phyloP scores from a whole-genome alignment of 345 rosid genomes.

The Rubroshorea leprosula region DNA sequence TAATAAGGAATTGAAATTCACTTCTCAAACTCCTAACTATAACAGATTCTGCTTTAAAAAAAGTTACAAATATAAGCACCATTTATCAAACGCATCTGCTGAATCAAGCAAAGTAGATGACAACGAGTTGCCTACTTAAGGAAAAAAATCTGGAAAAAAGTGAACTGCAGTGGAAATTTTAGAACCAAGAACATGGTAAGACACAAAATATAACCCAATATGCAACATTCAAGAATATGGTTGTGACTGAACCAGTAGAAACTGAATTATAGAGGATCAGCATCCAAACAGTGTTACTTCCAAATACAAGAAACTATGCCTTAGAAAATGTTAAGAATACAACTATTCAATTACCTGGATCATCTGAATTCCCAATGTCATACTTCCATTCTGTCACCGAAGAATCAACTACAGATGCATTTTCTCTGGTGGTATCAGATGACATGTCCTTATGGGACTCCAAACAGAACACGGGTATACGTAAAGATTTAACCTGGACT shows the following conservation, averaged over 20 bases:
- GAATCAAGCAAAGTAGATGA: not conserved
- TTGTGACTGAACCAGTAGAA: not conserved
- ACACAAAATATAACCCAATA: not conserved
- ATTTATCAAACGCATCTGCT: not conserved
- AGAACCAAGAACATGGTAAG: not conserved
- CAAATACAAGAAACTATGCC: not conserved
- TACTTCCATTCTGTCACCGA: constrained; percentile 75
- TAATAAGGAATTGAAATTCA: not conserved
- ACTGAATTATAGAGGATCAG: not conserved
- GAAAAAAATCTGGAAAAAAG: not conserved
- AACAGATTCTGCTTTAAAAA: no score
- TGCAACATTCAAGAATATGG: not conserved
- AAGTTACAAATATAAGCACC: constrained; percentile 10
- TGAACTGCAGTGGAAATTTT: not conserved
- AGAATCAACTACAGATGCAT: constrained; percentile 86
- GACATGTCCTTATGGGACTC: constrained; percentile 49
- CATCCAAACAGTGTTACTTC: not conserved
- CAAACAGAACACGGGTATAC: constrained; percentile 19
- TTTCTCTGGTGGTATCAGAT: constrained; percentile 72
- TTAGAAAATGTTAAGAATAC: not conserved
- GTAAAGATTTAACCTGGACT: constrained; percentile 8
- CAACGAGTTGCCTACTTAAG: not conserved
- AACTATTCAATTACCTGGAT: constrained; percentile 45
- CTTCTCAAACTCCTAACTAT: not conserved
- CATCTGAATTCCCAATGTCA: constrained; percentile 60